A percentile compares a stretch with the other conserved stretches of the same genome.
Conservation (phyloP, 1,284 basidiomycete genomes). For the Salmacisia buchloeana region DNA sequence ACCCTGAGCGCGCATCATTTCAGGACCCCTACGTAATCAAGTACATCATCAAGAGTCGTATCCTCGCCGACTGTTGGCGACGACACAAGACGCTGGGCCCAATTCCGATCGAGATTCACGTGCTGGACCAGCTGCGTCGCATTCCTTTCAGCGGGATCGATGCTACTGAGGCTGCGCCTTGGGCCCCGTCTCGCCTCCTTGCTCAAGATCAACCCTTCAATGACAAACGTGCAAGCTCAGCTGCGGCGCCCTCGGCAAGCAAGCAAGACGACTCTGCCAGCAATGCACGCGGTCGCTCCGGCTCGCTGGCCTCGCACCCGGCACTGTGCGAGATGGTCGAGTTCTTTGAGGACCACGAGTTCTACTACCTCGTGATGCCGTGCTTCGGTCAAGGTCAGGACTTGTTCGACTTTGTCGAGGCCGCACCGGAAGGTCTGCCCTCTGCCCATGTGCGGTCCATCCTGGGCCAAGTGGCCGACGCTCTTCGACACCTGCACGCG, state of each 20-base stretch:
- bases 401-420: conserved; percentile 91
- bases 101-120: conserved; percentile 97
- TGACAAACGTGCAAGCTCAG: not conserved
- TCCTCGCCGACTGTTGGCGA: conserved; percentile 98
- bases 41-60: conserved; percentile 96
- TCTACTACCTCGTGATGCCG: conserved; percentile 76
- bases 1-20: not conserved
- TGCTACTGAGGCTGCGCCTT: conserved; percentile 19
- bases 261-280: not conserved
- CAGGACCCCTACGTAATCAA: conserved; percentile 73
- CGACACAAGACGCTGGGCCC: conserved; percentile 86
- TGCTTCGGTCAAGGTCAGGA: conserved; percentile 61
- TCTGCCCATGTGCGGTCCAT: conserved; percentile 72
- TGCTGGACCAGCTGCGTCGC: conserved; percentile 77
- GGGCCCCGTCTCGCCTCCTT: conserved; percentile 9
- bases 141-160: conserved; percentile 54
- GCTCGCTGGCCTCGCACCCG: conserved; percentile 58
- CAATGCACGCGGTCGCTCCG: not conserved
- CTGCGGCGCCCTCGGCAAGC: not conserved
- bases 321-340: conserved; percentile 89
- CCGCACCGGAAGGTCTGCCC: conserved; percentile 76
- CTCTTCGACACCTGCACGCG: conserved; percentile 79
- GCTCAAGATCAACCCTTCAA: not conserved
- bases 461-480: conserved; percentile 89
- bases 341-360: conserved; percentile 96